Conservation (phyloP, 2,329 filamentous ascomycete species). For the Aspergillus cejpii region DNA sequence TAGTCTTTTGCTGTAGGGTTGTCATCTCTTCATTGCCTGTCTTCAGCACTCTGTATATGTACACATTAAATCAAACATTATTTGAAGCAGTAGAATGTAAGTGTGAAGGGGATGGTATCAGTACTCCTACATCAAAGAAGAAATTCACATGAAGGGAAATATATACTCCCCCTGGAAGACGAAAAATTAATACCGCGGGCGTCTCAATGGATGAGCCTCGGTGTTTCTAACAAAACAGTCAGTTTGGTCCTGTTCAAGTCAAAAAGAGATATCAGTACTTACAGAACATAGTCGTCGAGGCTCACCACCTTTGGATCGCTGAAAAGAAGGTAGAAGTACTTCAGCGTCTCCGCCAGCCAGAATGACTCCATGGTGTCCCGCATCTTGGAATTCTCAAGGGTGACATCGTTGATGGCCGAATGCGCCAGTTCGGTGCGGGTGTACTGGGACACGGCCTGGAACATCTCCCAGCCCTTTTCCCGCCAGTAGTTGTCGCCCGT, state of each 20-base stretch:
- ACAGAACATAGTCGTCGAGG: conserved; percentile 45
- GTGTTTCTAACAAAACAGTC: conserved; percentile 14
- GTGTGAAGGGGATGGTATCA: conserved; percentile 5
- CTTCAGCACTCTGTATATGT: background rate
- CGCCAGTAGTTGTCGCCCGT: conserved; percentile 61
- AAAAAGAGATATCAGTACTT: conserved; percentile 19
- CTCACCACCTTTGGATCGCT: conserved; percentile 40
- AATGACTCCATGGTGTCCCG: conserved; percentile 68
- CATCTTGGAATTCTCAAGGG: conserved; percentile 39
- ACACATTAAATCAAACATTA: background rate
- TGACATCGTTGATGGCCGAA: conserved; percentile 62
- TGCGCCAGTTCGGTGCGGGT: conserved; percentile 59
- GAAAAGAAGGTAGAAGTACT: conserved; percentile 45
- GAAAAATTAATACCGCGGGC: conserved; percentile 12
- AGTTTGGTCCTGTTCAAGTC: conserved; percentile 1
- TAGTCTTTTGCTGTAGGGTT: no score
- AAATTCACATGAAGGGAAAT: background rate
- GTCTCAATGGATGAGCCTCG: conserved; percentile 25
- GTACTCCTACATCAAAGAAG: conserved; percentile 7
- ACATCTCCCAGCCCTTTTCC: conserved; percentile 69
- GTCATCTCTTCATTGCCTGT: background rate
- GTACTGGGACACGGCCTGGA: conserved; percentile 54
- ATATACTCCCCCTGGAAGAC: background rate
- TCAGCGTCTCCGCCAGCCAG: conserved; percentile 54
- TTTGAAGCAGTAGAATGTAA: background rate